phyloP scores from a whole-genome alignment of 352 stramenopile genomes.

The Phytopythium aichiense region DNA sequence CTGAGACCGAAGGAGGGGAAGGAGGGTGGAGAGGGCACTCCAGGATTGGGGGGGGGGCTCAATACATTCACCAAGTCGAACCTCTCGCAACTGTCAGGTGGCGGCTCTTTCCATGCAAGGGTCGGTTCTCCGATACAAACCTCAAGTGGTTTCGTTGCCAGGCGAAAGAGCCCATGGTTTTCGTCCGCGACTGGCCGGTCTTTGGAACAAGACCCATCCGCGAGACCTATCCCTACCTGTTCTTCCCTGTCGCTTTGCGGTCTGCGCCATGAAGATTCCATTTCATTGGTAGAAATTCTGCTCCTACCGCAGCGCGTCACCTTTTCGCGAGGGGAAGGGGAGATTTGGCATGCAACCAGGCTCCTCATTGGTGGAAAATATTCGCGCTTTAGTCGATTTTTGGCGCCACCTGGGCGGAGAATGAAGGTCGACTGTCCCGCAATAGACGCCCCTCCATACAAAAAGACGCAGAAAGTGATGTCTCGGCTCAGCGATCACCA shows the following conservation, averaged over 20 bases:
- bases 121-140: too few species aligned
- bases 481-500: not conserved
- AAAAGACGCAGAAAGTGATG: not conserved
- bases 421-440: not conserved
- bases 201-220: not conserved
- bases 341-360: not conserved
- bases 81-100: too few species aligned
- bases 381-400: slow-evolving; percentile 4
- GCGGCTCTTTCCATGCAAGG: too few species aligned
- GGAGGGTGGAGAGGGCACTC: not conserved
- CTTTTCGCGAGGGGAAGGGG: not conserved
- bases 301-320: not conserved
- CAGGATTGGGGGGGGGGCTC: too few species aligned
- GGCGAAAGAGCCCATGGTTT: not conserved
- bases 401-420: not conserved
- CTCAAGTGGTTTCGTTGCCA: not conserved
- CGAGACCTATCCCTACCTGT: not conserved
- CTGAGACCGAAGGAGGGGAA: not conserved
- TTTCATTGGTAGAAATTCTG: slow-evolving; percentile 1
- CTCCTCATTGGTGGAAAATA: slow-evolving; percentile 2
- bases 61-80: too few species aligned
- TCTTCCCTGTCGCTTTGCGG: slow-evolving; percentile 3
- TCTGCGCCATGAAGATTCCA: not conserved
- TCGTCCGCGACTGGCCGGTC: not conserved
- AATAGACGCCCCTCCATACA: not conserved